These are phyloP conservation scores for Priceomyces carsonii DNA, from an alignment of 805 yeast species.

Conservation along the genomic window DNA sequence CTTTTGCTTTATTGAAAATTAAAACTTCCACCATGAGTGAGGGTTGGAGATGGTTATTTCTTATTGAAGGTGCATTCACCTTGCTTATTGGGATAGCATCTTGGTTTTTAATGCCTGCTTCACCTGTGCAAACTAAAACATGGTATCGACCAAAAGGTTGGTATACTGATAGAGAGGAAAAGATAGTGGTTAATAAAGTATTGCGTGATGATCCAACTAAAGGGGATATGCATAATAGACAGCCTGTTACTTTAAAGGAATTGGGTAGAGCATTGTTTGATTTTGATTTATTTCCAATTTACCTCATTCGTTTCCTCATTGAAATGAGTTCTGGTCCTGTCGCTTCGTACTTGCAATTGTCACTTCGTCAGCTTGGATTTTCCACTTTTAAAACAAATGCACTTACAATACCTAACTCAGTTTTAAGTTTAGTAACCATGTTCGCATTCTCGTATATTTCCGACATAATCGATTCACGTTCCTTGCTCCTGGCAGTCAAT, in stretches of 20 bases:
- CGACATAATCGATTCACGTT: conserved; percentile 21
- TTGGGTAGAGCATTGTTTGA: conserved; percentile 17
- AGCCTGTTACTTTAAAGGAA: conserved; percentile 19
- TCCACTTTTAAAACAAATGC: conserved; percentile 52
- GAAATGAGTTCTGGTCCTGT: conserved; percentile 19
- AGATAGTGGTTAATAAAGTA: conserved; percentile 25
- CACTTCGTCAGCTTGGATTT: conserved; percentile 51
- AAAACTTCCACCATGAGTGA: conserved; percentile 12
- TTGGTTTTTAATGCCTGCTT: conserved; percentile 54
- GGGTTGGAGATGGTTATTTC: conserved; percentile 64
- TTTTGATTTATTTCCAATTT: conserved; percentile 28
- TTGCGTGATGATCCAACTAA: conserved; percentile 29
- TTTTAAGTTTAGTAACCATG: conserved; percentile 23
- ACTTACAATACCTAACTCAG: conserved; percentile 50
- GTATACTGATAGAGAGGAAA: conserved; percentile 25
- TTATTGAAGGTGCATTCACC: conserved; percentile 63
- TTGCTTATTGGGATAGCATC: conserved; percentile 49
- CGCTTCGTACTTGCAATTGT: conserved; percentile 45
- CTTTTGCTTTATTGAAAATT: conserved; percentile 18
- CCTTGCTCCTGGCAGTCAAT: conserved; percentile 15
- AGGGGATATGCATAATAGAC: conserved; percentile 30
- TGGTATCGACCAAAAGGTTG: conserved; percentile 49
- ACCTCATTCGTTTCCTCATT: conserved; percentile 38
- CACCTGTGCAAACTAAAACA: conserved; percentile 53
- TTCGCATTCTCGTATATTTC: conserved; percentile 20